Base-by-base conservation (phyloP, 2,329 filamentous ascomycete species). In the Pseudocercospora musae region DNA sequence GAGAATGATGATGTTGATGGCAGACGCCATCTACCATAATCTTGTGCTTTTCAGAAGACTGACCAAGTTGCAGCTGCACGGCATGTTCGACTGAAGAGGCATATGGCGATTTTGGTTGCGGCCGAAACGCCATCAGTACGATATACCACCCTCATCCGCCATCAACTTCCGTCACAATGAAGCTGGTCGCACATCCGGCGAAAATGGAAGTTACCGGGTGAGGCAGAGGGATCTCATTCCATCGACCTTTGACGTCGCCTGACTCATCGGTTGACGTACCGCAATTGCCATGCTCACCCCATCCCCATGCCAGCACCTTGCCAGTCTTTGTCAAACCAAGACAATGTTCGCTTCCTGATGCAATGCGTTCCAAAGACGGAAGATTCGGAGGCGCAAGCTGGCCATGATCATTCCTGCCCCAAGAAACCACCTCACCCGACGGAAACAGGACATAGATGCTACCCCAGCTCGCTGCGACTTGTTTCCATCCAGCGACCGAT, bases 231-330 rank as follows among this genome's bases (percentile, higher is more conserved):
- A 96, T 84, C 62, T 85, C 78, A 72, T 89, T 92, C 81, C 84
- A 91, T 63, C 81, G 81, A 9, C 84, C 88, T 66, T 88, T 89
- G 50, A 92, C 87, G 75, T 90, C 85, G 55, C 86, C 87, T 64
- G 83, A 79, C 18, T 82, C 79, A 64, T 87, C 85, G 11, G 78
- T 80, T 46, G 84, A 80, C 37, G 86, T 85, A 2, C 95, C 95
- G 75, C 95, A 99, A 74, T 99, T 99, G 1, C 95, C 95, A 78
- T 99, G 95, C 77, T 98, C 94, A 1, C 92, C 93, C 95, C 95
- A 99, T 20, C 95, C 95, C 92, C 94, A 98, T 1, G 91, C 85
- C 54, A 96, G 78, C 1, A 96, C 86, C 56, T 88, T 84, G 1
- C 86, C 86, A 64, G 67, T 57, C 20, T 83, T 80, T 9, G 89